Percentiles rank a stretch among this genome's conserved stretches.
Conservation (phyloP, 2,329 filamentous ascomycete species). For the Pestalotiopsis fici region DNA sequence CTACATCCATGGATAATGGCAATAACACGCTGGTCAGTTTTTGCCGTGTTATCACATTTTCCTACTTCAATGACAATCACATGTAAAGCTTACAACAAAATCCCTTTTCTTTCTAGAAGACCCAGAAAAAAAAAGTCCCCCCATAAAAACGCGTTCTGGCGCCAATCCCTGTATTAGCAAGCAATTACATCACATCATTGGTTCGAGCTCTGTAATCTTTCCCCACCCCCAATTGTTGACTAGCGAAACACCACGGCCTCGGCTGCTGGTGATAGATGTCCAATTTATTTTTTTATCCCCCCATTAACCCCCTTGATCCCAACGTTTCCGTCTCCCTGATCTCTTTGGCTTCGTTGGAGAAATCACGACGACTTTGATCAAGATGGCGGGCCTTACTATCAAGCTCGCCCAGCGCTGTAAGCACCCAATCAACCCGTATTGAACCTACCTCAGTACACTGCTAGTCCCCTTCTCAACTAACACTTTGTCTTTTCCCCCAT, state of each 20-base stretch:
- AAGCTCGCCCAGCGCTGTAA: slow-evolving; percentile 24
- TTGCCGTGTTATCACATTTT: background rate
- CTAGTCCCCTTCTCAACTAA: background rate
- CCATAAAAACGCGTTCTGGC: background rate
- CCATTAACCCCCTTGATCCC: background rate
- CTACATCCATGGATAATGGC: no score
- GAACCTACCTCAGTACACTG: background rate
- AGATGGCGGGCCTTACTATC: slow-evolving; percentile 12
- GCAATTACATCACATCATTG: background rate
- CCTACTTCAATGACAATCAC: background rate
- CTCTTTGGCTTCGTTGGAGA: background rate
- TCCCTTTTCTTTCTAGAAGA: background rate
- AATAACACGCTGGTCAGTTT: no score
- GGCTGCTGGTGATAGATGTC: background rate
- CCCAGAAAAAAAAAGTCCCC: background rate
- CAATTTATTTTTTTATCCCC: background rate
- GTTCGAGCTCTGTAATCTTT: background rate
- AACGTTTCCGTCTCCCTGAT: background rate
- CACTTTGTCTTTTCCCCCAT: background rate
- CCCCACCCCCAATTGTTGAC: slow-evolving; percentile 1
- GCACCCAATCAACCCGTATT: background rate
- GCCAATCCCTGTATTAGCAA: background rate
- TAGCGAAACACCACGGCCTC: background rate
- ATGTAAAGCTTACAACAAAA: background rate
- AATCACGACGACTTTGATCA: background rate